Evolutionary conservation across 768 basidiomycete genomes (phyloP).

Genomic region (Boletus vinaceobasis): DNA sequence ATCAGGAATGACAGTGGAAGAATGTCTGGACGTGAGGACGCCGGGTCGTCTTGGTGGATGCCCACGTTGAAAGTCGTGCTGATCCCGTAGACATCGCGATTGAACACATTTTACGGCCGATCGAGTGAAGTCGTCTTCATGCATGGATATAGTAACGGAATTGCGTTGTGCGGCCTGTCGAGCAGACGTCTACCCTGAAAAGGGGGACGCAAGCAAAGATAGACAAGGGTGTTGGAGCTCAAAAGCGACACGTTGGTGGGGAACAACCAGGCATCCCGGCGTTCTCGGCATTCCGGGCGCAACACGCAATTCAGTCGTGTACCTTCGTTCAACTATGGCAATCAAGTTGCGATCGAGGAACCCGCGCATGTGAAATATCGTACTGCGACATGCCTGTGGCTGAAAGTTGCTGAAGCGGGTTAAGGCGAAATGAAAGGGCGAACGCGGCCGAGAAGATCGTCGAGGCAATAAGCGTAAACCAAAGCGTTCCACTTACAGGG

Average conservation of each 20-base stretch:
- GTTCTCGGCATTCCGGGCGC: background rate
- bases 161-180: background rate
- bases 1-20: background rate
- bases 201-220: constrained; percentile 1
- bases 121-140: background rate
- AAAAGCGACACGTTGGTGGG: constrained; percentile 8
- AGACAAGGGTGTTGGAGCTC: constrained; percentile 2
- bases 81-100: constrained; percentile 18
- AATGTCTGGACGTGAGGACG: background rate
- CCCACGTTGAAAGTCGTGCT: too few relatives aligned
- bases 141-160: constrained; percentile 8
- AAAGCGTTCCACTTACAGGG: too few relatives aligned
- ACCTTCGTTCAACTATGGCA: background rate
- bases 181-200: background rate
- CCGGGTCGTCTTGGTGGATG: too few relatives aligned
- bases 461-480: too few relatives aligned
- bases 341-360: constrained; percentile 1
- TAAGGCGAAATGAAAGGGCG: background rate
- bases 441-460: constrained; percentile 1
- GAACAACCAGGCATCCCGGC: background rate
- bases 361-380: background rate
- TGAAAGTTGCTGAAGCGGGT: constrained; percentile 3
- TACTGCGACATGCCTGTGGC: background rate
- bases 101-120: constrained; percentile 3
- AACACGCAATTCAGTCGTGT: background rate